Conservation (phyloP, 441 rosid genomes). For the Erysimum cheiri region DNA sequence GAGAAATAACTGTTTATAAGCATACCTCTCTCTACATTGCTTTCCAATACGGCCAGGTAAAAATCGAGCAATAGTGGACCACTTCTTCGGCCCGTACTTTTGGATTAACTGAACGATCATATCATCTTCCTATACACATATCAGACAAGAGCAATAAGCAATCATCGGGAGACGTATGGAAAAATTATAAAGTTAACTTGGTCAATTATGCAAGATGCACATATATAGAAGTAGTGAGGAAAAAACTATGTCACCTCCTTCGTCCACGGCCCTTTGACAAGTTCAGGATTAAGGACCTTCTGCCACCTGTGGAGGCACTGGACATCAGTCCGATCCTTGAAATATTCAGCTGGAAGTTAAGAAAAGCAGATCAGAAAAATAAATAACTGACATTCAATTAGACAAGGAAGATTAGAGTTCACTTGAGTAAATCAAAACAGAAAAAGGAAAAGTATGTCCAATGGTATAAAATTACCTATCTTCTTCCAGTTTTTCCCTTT, state of each 20-base stretch:
- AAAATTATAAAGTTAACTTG: constrained; percentile 15
- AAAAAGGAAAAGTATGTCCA: background rate
- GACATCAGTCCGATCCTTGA: constrained; percentile 99
- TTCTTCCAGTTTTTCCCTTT: constrained; percentile 99
- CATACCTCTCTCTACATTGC: constrained; percentile 97
- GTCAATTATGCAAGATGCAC: constrained; percentile 17
- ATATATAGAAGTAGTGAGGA: background rate
- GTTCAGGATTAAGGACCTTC: constrained; percentile 98
- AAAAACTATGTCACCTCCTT: constrained; percentile 70
- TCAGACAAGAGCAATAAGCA: constrained; percentile 18
- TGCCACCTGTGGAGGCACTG: constrained; percentile 99
- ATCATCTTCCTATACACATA: constrained; percentile 80
- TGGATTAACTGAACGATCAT: constrained; percentile 80
- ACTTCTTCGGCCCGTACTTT: constrained; percentile 89
- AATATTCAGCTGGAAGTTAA: constrained; percentile 82
- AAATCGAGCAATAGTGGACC: constrained; percentile 97
- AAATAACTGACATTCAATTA: constrained; percentile 9
- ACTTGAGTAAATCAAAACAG: background rate
- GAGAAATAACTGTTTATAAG: constrained; percentile 21
- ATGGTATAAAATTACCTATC: constrained; percentile 62
- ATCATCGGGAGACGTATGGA: constrained; percentile 2
- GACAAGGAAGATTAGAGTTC: background rate
- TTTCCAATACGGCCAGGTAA: constrained; percentile 98
- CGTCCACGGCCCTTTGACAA: constrained; percentile 99
- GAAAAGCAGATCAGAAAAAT: constrained; percentile 48